These are phyloP conservation scores for Xylaria nigripes DNA, from an alignment of 495 filamentous ascomycete genomes.

Conservation along the genomic window DNA sequence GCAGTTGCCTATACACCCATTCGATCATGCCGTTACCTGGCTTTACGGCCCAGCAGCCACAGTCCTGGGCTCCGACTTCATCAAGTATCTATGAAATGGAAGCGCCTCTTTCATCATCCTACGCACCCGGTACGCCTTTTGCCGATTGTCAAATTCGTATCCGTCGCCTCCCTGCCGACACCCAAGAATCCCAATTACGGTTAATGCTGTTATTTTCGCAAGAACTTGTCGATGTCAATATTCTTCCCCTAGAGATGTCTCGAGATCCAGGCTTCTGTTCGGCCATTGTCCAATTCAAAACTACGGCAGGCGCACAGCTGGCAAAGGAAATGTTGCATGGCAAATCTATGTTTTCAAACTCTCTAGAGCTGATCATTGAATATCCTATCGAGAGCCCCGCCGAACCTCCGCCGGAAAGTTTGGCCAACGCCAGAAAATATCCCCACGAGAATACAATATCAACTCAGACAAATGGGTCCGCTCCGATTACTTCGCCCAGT, in stretches of 20 bases:
- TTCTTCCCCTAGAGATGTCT: constrained; percentile 55
- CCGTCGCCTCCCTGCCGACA: constrained; percentile 68
- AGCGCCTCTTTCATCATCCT: background rate
- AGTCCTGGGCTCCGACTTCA: constrained; percentile 23
- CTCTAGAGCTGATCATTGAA: constrained; percentile 74
- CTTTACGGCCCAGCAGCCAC: constrained; percentile 25
- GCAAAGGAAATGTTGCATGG: constrained; percentile 70
- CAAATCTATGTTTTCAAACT: constrained; percentile 65
- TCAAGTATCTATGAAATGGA: constrained; percentile 2
- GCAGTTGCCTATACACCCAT: constrained; percentile 21
- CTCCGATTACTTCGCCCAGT: constrained; percentile 47
- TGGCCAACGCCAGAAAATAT: constrained; percentile 30
- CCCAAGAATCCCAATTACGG: constrained; percentile 61
- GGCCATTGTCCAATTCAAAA: constrained; percentile 69
- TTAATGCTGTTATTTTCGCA: constrained; percentile 82
- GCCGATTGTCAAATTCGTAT: constrained; percentile 45
- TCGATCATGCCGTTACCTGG: constrained; percentile 33
- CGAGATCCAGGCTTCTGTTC: constrained; percentile 66
- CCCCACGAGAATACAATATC: constrained; percentile 29
- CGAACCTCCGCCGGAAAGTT: background rate
- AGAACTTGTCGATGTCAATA: constrained; percentile 66
- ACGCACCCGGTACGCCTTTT: constrained; percentile 17
- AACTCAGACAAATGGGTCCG: constrained; percentile 38
- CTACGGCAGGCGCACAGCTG: constrained; percentile 63
- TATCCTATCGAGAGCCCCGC: constrained; percentile 46